Base-by-base conservation (phyloP, 177 flowering plant genomes). In the Vitis hybrid region DNA sequence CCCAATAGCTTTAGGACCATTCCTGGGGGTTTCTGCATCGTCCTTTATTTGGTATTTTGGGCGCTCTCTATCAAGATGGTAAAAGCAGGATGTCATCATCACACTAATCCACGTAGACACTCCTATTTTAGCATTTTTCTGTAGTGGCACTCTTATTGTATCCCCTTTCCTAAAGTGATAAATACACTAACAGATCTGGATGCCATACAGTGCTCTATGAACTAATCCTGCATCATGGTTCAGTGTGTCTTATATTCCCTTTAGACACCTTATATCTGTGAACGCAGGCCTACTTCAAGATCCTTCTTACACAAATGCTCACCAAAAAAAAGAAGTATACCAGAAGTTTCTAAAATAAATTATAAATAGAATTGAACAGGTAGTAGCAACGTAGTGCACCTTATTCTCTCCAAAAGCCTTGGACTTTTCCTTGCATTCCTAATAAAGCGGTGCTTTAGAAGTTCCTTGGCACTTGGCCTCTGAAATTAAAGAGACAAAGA, bases 401-500 rank as follows among this genome's bases (percentile, higher is more conserved):
- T 90, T 83, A 95, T 95, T 84, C 97, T 90, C 79, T 95, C 99
- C 81, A 86, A 77, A 74, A 95, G 97, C 85, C 81, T 87, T 52
- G 88, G 88, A 74, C 90, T 90, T 85, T 90, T 95, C 79, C 94
- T 88, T 35, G 92, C 97, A 85, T 80, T 91, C 78, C 80, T 87
- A 68, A 95, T 90, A 68, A 95, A 93, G 7, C 97, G 96, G 77
- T 89, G 92, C 83, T 86, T 95, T 52, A 91, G 76, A 62, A 95
- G 98, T 75, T 95, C 99, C 82, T 90, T 95, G 55, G 99, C 99
- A 90, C 97, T 93, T 69, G 90, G 88, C 78, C 99, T 86, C 98
- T 95, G 87, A 62, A 84, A 81, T 76, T 15, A 78, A 77, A 56
- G 56, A 48, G 62, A 66, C 40, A 60, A 57, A 70, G 46, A n/a